These are phyloP conservation scores for Botrytis elliptica DNA, from an alignment of 2,329 filamentous ascomycete genomes.

Conservation along the genomic window DNA sequence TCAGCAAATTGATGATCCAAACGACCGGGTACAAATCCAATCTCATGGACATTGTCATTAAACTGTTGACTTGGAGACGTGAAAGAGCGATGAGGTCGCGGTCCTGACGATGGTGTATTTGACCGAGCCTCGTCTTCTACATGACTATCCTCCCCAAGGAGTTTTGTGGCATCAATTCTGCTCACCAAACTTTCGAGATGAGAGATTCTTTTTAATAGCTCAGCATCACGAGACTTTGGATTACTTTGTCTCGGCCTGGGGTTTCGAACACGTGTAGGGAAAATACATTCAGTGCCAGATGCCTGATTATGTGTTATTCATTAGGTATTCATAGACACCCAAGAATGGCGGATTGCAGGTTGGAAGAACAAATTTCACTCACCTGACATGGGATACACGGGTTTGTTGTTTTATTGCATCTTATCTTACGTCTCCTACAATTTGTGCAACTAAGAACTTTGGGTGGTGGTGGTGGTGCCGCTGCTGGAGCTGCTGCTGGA, in stretches of 20 bases:
- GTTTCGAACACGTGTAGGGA: slow-evolving; percentile 19
- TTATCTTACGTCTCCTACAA: slow-evolving; percentile 22
- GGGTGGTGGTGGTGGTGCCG: background rate
- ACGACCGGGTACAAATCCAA: background rate
- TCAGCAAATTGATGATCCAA: slow-evolving; percentile 18
- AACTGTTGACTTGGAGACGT: background rate
- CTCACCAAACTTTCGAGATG: slow-evolving; percentile 23
- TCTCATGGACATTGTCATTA: background rate
- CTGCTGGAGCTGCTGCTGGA: background rate
- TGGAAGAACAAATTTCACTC: background rate
- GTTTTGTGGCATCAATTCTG: slow-evolving; percentile 19
- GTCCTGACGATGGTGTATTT: slow-evolving; percentile 8
- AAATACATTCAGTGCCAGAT: slow-evolving; percentile 18
- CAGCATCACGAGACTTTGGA: slow-evolving; percentile 20
- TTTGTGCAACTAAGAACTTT: slow-evolving; percentile 23
- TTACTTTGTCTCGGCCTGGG: slow-evolving; percentile 5
- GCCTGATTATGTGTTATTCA: slow-evolving; percentile 1
- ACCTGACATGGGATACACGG: slow-evolving; percentile 23
- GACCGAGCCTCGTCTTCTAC: slow-evolving; percentile 3
- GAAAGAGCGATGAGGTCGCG: slow-evolving; percentile 5
- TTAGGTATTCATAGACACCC: no score
- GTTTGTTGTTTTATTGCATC: slow-evolving; percentile 20
- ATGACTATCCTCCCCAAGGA: background rate
- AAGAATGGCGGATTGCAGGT: background rate
- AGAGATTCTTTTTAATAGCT: slow-evolving; percentile 23